Conservation (phyloP, 352 stramenopile genomes). For the Phytopythium delawarense region DNA sequence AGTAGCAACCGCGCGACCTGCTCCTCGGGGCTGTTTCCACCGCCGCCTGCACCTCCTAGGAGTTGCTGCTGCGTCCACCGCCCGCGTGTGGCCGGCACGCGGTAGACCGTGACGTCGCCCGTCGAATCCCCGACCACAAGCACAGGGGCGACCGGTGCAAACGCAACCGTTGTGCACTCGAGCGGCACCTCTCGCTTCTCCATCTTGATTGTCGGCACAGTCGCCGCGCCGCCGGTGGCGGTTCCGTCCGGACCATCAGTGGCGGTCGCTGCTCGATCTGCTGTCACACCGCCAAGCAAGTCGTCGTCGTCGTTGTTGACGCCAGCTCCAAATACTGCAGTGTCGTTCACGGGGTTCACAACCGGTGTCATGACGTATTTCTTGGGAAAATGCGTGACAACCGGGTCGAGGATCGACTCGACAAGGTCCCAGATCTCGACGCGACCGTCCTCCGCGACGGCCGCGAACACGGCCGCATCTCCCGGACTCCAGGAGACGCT, state of each 20-base stretch:
- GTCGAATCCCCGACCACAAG: constrained; percentile 75
- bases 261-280: constrained; percentile 2
- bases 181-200: constrained; percentile 33
- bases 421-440: constrained; percentile 91
- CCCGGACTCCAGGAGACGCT: constrained; percentile 86
- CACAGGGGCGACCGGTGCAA: constrained; percentile 63
- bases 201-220: constrained; percentile 2
- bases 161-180: constrained; percentile 69
- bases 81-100: constrained; percentile 33
- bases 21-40: constrained; percentile 28
- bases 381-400: constrained; percentile 72
- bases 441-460: constrained; percentile 85
- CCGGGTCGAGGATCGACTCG: constrained; percentile 79
- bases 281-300: constrained; percentile 2
- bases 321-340: constrained; percentile 2
- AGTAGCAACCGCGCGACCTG: constrained; percentile 48
- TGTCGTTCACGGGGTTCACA: background rate
- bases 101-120: constrained; percentile 72
- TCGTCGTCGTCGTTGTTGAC: constrained; percentile 9
- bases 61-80: constrained; percentile 17
- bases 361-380: constrained; percentile 27
- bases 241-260: constrained; percentile 5
- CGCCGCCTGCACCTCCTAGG: constrained; percentile 10
- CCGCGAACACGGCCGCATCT: constrained; percentile 79
- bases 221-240: constrained; percentile 5